Percentiles rank a stretch among this genome's conserved stretches.
phyloP scores from a whole-genome alignment of 106 monocot species.

The Hemerocallis citrina region DNA sequence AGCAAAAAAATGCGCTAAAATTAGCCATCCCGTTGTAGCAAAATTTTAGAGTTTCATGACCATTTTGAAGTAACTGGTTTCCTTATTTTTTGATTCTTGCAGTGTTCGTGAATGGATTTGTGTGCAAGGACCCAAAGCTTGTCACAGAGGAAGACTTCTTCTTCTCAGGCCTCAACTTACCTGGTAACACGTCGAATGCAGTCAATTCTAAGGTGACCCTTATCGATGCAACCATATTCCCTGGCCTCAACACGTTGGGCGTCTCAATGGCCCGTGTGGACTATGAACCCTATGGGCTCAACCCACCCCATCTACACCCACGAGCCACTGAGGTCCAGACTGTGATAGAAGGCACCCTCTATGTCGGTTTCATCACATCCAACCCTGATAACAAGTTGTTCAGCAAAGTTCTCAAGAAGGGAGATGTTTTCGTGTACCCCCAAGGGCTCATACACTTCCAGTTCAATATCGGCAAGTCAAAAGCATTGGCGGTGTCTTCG shows the following conservation, averaged over 20 bases:
- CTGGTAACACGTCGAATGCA: conserved; percentile 45
- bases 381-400: conserved; percentile 20
- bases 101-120: conserved; percentile 58
- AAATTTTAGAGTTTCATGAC: too few relatives aligned
- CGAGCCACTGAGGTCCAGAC: conserved; percentile 25
- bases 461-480: neutral
- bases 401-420: conserved; percentile 1
- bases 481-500: neutral
- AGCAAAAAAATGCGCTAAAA: too few relatives aligned
- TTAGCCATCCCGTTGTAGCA: too few relatives aligned
- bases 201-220: conserved; percentile 31
- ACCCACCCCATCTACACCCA: conserved; percentile 41
- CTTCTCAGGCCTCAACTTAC: conserved; percentile 27
- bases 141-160: conserved; percentile 36
- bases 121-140: conserved; percentile 28
- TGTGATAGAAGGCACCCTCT: conserved; percentile 16
- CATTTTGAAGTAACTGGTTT: too few relatives aligned
- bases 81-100: too few relatives aligned
- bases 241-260: conserved; percentile 66
- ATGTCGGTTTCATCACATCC: conserved; percentile 28
- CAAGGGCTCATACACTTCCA: conserved; percentile 12
- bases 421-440: conserved; percentile 9
- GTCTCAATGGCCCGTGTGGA: conserved; percentile 46
- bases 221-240: conserved; percentile 35
- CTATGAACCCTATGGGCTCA: conserved; percentile 32